Percentiles rank a stretch among this genome's conserved stretches.
These are phyloP conservation scores for Torulaspora gathmanii DNA, from an alignment of 805 yeast genomes.

Conservation along the genomic window DNA sequence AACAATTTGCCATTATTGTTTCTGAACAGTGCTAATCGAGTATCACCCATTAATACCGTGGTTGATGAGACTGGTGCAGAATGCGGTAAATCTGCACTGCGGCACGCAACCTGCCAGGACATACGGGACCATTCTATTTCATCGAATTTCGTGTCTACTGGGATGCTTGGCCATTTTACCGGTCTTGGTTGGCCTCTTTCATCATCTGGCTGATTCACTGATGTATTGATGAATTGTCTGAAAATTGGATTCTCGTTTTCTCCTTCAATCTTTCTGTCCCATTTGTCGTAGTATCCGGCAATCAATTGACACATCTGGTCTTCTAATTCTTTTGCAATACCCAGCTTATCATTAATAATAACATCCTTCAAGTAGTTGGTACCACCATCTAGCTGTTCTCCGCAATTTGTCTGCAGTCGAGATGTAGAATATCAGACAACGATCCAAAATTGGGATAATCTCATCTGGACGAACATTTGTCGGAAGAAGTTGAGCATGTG, in stretches of 20 bases:
- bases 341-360: not conserved
- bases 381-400: not conserved
- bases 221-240: not conserved
- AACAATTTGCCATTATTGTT: not conserved
- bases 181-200: not conserved
- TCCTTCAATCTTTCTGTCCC: not conserved
- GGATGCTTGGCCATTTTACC: not conserved
- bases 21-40: not conserved
- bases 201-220: not conserved
- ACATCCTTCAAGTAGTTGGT: not conserved
- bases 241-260: not conserved
- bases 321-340: not conserved
- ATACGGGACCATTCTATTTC: not conserved
- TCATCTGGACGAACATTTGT: not conserved
- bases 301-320: not conserved
- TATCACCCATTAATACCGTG: not conserved
- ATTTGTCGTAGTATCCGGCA: not conserved
- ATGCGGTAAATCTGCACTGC: not conserved
- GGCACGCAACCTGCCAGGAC: not conserved
- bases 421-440: not conserved
- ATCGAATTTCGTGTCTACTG: not conserved
- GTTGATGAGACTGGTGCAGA: not conserved
- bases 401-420: not conserved
- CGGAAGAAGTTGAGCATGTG: not conserved
- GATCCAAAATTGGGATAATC: not conserved